Percentiles rank a stretch among this genome's conserved stretches.
phyloP scores from a whole-genome alignment of 2,329 filamentous ascomycete species.

The Fusarium scirpi region DNA sequence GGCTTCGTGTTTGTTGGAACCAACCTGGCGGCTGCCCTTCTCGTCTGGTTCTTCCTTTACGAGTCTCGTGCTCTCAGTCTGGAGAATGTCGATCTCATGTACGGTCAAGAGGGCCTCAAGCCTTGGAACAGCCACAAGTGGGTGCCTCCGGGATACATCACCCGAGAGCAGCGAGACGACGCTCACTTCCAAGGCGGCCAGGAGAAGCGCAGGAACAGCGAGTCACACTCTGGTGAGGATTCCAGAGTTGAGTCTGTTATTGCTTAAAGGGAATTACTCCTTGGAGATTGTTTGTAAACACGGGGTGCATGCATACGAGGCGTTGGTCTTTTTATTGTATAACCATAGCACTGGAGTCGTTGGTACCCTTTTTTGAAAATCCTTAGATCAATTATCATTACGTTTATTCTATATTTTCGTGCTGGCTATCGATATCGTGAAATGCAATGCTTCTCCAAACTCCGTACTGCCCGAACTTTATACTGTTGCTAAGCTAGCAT shows the following conservation, averaged over 20 bases:
- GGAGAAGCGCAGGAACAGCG: constrained; percentile 42
- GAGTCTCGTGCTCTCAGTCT: constrained; percentile 73
- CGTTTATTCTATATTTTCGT: not conserved
- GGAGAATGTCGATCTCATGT: constrained; percentile 80
- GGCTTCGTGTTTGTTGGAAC: constrained; percentile 75
- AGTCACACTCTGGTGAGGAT: constrained; percentile 40
- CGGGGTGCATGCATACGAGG: constrained; percentile 25
- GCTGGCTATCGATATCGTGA: constrained; percentile 5
- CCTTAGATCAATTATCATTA: constrained; percentile 27
- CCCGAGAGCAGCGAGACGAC: constrained; percentile 53
- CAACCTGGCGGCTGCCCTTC: constrained; percentile 67
- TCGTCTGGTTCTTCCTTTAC: constrained; percentile 78
- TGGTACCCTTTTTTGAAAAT: not conserved
- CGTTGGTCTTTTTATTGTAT: constrained; percentile 32
- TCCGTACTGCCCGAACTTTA: not conserved
- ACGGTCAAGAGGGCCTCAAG: constrained; percentile 68
- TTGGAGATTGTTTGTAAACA: not conserved
- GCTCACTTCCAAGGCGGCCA: constrained; percentile 40
- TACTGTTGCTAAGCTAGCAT: not conserved
- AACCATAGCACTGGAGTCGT: constrained; percentile 11
- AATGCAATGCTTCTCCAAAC: not conserved
- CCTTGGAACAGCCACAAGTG: constrained; percentile 70
- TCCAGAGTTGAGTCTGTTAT: constrained; percentile 31
- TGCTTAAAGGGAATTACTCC: constrained; percentile 22
- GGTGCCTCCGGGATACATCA: constrained; percentile 60